A percentile compares a stretch with the other conserved stretches of the same genome.
These are phyloP conservation scores for Neurospora sp. DNA, from an alignment of 495 filamentous ascomycete genomes.

Conservation along the genomic window DNA sequence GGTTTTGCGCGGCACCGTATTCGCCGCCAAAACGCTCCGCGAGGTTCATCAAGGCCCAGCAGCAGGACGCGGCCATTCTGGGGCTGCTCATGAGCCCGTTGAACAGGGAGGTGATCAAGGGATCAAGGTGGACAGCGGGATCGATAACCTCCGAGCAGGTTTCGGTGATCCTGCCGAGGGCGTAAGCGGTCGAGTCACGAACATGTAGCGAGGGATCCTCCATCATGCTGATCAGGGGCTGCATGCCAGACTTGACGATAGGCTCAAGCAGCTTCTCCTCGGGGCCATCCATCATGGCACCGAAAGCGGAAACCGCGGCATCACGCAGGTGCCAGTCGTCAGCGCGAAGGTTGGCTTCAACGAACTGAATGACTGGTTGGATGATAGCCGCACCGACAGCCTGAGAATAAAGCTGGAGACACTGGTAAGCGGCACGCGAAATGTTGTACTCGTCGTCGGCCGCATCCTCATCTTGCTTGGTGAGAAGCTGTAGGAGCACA, in stretches of 20 bases:
- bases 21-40: slow-evolving; percentile 90
- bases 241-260: slow-evolving; percentile 86
- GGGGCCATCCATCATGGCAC: slow-evolving; percentile 97
- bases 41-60: slow-evolving; percentile 98
- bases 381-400: slow-evolving; percentile 76
- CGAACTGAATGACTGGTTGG: slow-evolving; percentile 72
- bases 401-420: slow-evolving; percentile 88
- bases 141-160: slow-evolving; percentile 82
- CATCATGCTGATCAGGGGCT: slow-evolving; percentile 92
- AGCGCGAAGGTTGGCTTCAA: slow-evolving; percentile 78
- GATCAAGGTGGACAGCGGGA: slow-evolving; percentile 65
- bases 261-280: slow-evolving; percentile 81
- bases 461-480: slow-evolving; percentile 96
- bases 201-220: slow-evolving; percentile 79
- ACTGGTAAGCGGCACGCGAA: slow-evolving; percentile 91
- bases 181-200: slow-evolving; percentile 94
- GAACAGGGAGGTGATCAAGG: slow-evolving; percentile 81
- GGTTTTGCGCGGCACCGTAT: slow-evolving; percentile 61
- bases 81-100: slow-evolving; percentile 79
- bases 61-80: slow-evolving; percentile 96
- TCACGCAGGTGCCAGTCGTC: slow-evolving; percentile 91
- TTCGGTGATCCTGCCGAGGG: slow-evolving; percentile 91
- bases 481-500: slow-evolving; percentile 77
- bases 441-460: slow-evolving; percentile 95
- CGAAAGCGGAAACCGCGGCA: slow-evolving; percentile 95